Evolutionary conservation across 2,329 filamentous ascomycete genomes (phyloP).

Genomic region (Aspergillus arachidicola): DNA sequence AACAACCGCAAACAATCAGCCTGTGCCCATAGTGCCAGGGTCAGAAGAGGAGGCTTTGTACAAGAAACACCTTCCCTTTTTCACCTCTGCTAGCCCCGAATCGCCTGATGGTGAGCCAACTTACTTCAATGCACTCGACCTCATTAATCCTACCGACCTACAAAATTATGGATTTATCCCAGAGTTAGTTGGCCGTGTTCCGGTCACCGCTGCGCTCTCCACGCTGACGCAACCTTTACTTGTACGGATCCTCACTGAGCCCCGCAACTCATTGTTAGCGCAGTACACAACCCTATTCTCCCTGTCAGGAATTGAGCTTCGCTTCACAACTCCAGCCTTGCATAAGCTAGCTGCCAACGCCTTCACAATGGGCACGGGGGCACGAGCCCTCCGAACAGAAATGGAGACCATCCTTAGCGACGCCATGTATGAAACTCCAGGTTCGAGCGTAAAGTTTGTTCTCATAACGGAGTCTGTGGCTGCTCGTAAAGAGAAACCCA

Average conservation of each 20-base stretch:
- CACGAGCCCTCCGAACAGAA: constrained; percentile 75
- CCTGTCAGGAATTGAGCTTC: constrained; percentile 73
- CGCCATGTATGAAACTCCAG: constrained; percentile 78
- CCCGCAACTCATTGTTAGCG: constrained; percentile 80
- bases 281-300: constrained; percentile 90
- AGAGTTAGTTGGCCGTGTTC: constrained; percentile 92
- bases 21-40: constrained; percentile 58
- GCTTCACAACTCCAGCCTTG: constrained; percentile 81
- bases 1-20: constrained; percentile 33
- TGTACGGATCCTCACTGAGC: constrained; percentile 87
- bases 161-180: constrained; percentile 90
- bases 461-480: constrained; percentile 73
- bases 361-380: constrained; percentile 72
- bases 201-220: constrained; percentile 83
- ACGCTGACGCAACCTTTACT: constrained; percentile 70
- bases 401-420: constrained; percentile 78
- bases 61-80: constrained; percentile 62
- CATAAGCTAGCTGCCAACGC: constrained; percentile 76
- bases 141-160: constrained; percentile 74
- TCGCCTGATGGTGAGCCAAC: constrained; percentile 45
- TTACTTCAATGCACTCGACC: constrained; percentile 65
- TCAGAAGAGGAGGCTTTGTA: constrained; percentile 66
- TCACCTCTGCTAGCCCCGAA: constrained; percentile 56
- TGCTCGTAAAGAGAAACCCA: constrained; percentile 58
- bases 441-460: constrained; percentile 67